These are phyloP conservation scores for Sporisorium scitamineum DNA, from an alignment of 1,284 basidiomycete genomes.

Conservation along the genomic window DNA sequence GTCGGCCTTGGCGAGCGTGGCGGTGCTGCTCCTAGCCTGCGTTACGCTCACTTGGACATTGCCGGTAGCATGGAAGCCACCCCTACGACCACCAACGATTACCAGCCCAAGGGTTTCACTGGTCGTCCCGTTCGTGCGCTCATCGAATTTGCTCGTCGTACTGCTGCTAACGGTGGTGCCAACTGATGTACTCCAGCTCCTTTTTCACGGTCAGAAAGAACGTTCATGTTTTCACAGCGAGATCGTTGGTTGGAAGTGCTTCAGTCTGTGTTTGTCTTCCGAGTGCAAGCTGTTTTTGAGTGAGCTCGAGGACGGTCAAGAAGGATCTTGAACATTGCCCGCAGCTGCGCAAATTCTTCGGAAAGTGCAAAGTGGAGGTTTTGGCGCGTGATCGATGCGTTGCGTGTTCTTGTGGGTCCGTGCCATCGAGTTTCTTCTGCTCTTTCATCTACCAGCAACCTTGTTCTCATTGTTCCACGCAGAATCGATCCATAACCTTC, in stretches of 20 bases:
- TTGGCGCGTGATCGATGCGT: constrained; percentile 36
- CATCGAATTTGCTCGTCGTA: constrained; percentile 67
- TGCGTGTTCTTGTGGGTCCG: constrained; percentile 28
- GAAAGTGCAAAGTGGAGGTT: constrained; percentile 39
- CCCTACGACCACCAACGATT: constrained; percentile 73
- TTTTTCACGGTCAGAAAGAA: neutral
- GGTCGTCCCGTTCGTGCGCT: constrained; percentile 80
- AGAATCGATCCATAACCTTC: neutral
- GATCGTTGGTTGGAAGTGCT: neutral
- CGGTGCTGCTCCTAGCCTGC: constrained; percentile 45
- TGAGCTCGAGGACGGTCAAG: neutral
- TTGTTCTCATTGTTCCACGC: neutral
- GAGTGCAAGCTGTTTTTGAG: neutral
- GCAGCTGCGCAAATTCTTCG: constrained; percentile 1
- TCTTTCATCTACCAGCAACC: constrained; percentile 4
- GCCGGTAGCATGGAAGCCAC: constrained; percentile 78
- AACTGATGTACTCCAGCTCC: constrained; percentile 4
- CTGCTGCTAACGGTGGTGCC: constrained; percentile 25
- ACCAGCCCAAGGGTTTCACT: constrained; percentile 82
- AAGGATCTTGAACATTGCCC: neutral
- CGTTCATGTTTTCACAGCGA: neutral
- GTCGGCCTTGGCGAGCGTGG: constrained; percentile 66
- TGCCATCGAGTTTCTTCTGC: constrained; percentile 2
- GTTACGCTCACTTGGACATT: constrained; percentile 75
- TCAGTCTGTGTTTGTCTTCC: neutral